Conservation (phyloP, 2,329 filamentous ascomycete genomes). For the Sclerotinia subarctica region DNA sequence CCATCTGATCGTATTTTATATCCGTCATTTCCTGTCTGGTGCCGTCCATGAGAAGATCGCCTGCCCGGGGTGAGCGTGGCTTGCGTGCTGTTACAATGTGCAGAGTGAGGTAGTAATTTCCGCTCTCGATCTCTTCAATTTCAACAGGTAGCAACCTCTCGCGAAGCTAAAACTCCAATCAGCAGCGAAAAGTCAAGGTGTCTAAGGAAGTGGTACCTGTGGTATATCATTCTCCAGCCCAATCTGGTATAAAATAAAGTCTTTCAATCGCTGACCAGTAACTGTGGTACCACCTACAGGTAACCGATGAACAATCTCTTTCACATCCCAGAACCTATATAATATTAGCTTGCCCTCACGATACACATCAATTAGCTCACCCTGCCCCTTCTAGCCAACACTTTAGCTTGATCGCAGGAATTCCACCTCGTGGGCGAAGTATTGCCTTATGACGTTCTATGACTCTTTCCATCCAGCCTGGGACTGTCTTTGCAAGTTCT, state of each 20-base stretch:
- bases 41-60: slow-evolving; percentile 33
- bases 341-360: slow-evolving; percentile 16
- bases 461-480: slow-evolving; percentile 34
- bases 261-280: slow-evolving; percentile 8
- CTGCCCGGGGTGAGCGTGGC: slow-evolving; percentile 29
- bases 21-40: slow-evolving; percentile 34
- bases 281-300: slow-evolving; percentile 26
- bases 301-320: slow-evolving; percentile 32
- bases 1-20: slow-evolving; percentile 34
- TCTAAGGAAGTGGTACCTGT: slow-evolving; percentile 1
- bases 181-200: background rate
- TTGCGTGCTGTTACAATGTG: slow-evolving; percentile 38
- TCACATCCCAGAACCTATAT: slow-evolving; percentile 36
- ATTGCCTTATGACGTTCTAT: slow-evolving; percentile 30
- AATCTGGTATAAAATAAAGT: slow-evolving; percentile 17
- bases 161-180: slow-evolving; percentile 26
- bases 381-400: slow-evolving; percentile 36
- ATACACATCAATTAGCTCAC: slow-evolving; percentile 25
- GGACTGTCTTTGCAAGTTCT: slow-evolving; percentile 31
- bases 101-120: slow-evolving; percentile 33
- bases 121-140: slow-evolving; percentile 25
- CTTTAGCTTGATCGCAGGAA: slow-evolving; percentile 34
- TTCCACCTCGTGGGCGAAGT: slow-evolving; percentile 32
- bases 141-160: slow-evolving; percentile 22
- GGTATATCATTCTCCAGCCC: slow-evolving; percentile 25